Evolutionary conservation across 805 yeast genomes (phyloP).

Genomic region (Lachancea lanzarotensis): DNA sequence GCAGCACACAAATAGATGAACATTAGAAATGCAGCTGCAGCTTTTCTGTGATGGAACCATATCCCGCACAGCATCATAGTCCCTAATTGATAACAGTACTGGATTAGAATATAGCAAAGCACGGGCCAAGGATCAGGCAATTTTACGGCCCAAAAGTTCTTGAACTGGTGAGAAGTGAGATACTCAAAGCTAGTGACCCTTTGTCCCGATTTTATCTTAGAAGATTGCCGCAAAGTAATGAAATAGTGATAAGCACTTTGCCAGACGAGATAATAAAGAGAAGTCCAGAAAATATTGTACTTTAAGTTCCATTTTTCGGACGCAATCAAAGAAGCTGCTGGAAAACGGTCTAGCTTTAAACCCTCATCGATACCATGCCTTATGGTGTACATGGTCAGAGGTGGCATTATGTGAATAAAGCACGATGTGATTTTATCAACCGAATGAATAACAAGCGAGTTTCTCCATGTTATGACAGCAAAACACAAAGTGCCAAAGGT

Average conservation of each 20-base stretch:
- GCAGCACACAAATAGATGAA: constrained; percentile 74
- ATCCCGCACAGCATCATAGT: constrained; percentile 88
- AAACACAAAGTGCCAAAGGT: constrained; percentile 84
- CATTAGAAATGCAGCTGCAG: constrained; percentile 62
- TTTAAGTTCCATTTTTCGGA: constrained; percentile 58
- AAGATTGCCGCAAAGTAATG: constrained; percentile 73
- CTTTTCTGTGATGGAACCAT: constrained; percentile 66
- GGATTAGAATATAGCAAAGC: constrained; percentile 76
- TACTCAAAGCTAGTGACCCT: constrained; percentile 82
- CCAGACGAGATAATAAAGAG: constrained; percentile 81
- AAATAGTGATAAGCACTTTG: constrained; percentile 86
- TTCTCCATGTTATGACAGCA: constrained; percentile 95
- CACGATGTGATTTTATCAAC: constrained; percentile 89
- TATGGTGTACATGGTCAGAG: constrained; percentile 76
- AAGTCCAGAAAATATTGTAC: constrained; percentile 57
- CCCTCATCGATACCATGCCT: constrained; percentile 65
- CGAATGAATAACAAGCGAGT: constrained; percentile 84
- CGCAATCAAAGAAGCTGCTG: constrained; percentile 62
- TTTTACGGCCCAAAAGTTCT: constrained; percentile 72
- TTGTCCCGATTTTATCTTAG: constrained; percentile 72
- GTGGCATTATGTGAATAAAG: constrained; percentile 87
- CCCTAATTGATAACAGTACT: constrained; percentile 74
- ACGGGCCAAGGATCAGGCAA: constrained; percentile 85
- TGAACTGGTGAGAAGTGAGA: constrained; percentile 64
- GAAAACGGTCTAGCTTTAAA: constrained; percentile 52